Evolutionary conservation across 2,329 filamentous ascomycete genomes (phyloP).

Genomic region (Fusarium sp.): DNA sequence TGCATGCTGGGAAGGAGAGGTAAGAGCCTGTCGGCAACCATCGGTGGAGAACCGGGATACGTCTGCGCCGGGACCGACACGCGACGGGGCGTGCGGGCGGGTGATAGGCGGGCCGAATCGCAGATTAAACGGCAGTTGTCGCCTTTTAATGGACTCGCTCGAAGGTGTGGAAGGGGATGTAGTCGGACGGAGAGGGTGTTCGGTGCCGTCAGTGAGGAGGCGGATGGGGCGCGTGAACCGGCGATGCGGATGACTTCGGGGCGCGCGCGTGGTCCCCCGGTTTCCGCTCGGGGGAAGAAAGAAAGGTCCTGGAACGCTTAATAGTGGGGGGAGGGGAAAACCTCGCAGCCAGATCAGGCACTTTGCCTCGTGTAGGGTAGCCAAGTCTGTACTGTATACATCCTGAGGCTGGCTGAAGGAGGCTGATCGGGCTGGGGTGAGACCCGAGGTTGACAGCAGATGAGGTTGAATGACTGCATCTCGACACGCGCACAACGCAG

Average conservation of each 20-base stretch:
- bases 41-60: slow-evolving; percentile 36
- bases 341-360: slow-evolving; percentile 6
- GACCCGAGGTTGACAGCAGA: not conserved
- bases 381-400: slow-evolving; percentile 1
- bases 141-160: slow-evolving; percentile 23
- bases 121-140: slow-evolving; percentile 20
- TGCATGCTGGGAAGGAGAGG: slow-evolving; percentile 38
- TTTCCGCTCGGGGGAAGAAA: slow-evolving; percentile 33
- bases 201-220: slow-evolving; percentile 33
- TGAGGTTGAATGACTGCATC: slow-evolving; percentile 4
- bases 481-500: not conserved
- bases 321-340: slow-evolving; percentile 29
- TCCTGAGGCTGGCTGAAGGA: not conserved
- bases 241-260: slow-evolving; percentile 50
- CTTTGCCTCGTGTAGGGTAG: slow-evolving; percentile 10
- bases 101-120: slow-evolving; percentile 24
- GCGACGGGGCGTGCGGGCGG: slow-evolving; percentile 31
- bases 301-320: slow-evolving; percentile 28
- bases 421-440: not conserved
- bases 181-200: slow-evolving; percentile 21
- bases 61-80: slow-evolving; percentile 40
- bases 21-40: slow-evolving; percentile 41
- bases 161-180: slow-evolving; percentile 16
- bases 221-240: slow-evolving; percentile 45
- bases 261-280: slow-evolving; percentile 42